Evolutionary conservation across 129 eudicot species (phyloP), one percentile per base, ranked within the genome.

Genomic region (Pulicaria dysenterica): DNA sequence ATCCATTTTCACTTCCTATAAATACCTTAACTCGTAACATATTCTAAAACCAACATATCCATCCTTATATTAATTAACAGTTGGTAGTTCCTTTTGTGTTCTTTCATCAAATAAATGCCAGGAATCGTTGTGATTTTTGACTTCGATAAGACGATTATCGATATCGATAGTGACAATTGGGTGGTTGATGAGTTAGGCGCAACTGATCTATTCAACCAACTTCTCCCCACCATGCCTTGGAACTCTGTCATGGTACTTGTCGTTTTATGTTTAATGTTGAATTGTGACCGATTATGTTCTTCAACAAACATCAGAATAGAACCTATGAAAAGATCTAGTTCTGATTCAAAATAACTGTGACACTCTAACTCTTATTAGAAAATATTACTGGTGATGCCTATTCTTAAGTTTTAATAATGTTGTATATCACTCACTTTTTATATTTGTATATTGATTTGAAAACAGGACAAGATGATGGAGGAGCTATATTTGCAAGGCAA

Each of bases 191-290:
- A 86, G 58, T 42, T 80, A 55, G 84, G 80, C 51, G 84, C 65
- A 10, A 80, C 84, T 9, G 80, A 74, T 80, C 15, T 60, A 36
- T 80, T 80, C 66, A 80, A 80, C 71, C 83, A 86, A 24, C 90
- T 91, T 46, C 89, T 91, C 42, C 77, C 91, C 3, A 88, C 87
- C 83, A 88, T 88, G 96, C 98, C 95, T 10, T 92, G 96, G 96
- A 92, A 92, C 60, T 50, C 96, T 7, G 72, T 87, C 38, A 92
- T 92, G 98, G 98, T 92, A 77, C 49, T 5, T 47, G 4, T 14
- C 3, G 5, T 16, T 62, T 49, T 13, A 2, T 19, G 0, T 73
- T 36, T 15, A 14, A 4, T 3, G 17, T 4, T 37, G 5, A 12
- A 42, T 62, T 14, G 5, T 8, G n/a, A n/a, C n/a, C n/a, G n/a